These are phyloP conservation scores for Colletotrichum tofieldiae DNA, from an alignment of 2,329 filamentous ascomycete genomes.

Conservation along the genomic window DNA sequence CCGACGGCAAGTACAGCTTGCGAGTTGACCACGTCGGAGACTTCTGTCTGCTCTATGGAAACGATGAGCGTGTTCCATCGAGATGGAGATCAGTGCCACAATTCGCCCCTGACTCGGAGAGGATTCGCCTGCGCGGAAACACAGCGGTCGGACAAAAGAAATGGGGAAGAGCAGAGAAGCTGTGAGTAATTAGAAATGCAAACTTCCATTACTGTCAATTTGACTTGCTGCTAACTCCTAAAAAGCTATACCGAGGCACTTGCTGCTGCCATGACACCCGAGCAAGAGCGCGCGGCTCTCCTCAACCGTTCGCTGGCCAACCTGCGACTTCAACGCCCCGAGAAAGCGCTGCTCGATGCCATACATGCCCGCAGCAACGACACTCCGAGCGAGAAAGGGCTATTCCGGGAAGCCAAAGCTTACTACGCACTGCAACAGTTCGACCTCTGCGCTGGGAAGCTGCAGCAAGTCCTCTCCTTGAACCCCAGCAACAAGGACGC, in stretches of 20 bases:
- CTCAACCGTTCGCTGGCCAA: slow-evolving; percentile 56
- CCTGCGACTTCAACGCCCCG: slow-evolving; percentile 49
- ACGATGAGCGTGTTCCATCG: slow-evolving; percentile 57
- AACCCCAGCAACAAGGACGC: slow-evolving; percentile 55
- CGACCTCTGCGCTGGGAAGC: slow-evolving; percentile 52
- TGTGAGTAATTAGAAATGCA: slow-evolving; percentile 48
- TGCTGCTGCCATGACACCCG: slow-evolving; percentile 49
- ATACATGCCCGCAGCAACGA: slow-evolving; percentile 34
- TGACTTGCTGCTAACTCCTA: slow-evolving; percentile 26
- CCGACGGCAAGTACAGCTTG: slow-evolving; percentile 58
- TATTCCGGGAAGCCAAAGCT: slow-evolving; percentile 62
- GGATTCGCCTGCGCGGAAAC: slow-evolving; percentile 54
- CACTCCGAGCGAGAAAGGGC: slow-evolving; percentile 57
- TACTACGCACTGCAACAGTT: slow-evolving; percentile 61
- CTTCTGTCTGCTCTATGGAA: slow-evolving; percentile 55
- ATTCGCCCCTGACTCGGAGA: slow-evolving; percentile 40
- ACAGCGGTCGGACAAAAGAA: slow-evolving; percentile 45
- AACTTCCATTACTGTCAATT: too few relatives aligned
- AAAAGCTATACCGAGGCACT: slow-evolving; percentile 57
- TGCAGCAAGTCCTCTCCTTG: slow-evolving; percentile 50
- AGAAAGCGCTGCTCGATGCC: slow-evolving; percentile 52
- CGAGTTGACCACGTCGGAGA: slow-evolving; percentile 69
- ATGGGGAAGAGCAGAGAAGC: slow-evolving; percentile 50
- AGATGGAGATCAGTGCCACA: slow-evolving; percentile 51
- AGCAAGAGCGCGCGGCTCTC: slow-evolving; percentile 53